Percentiles rank a stretch among this genome's conserved stretches.
These are phyloP conservation scores for Camelina sativa DNA, from an alignment of 345 rosid species.

Conservation along the genomic window DNA sequence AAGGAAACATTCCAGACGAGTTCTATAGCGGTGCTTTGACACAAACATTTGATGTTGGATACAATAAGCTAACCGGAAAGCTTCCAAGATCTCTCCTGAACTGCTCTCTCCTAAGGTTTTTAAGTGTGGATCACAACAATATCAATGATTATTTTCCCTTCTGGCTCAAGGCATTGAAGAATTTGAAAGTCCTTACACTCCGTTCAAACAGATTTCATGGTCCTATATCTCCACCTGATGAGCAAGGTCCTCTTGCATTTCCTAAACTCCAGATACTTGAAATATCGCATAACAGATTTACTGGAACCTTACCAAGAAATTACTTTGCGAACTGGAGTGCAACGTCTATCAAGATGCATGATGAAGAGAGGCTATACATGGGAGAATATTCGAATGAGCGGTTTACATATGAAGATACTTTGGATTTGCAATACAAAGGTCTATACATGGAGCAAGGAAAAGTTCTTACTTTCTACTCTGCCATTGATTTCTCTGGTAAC, in stretches of 20 bases:
- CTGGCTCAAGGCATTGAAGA: slow-evolving; percentile 40
- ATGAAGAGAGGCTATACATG: slow-evolving; percentile 40
- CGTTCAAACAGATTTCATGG: slow-evolving; percentile 36
- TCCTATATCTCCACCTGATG: slow-evolving; percentile 24
- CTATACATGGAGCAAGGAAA: slow-evolving; percentile 44
- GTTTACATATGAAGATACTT: slow-evolving; percentile 16
- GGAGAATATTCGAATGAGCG: slow-evolving; percentile 25
- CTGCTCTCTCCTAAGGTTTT: slow-evolving; percentile 13
- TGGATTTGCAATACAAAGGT: slow-evolving; percentile 44
- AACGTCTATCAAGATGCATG: slow-evolving; percentile 12
- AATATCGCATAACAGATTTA: slow-evolving; percentile 30
- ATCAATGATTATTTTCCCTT: slow-evolving; percentile 29
- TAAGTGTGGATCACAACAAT: slow-evolving; percentile 25
- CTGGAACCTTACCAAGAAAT: slow-evolving; percentile 24
- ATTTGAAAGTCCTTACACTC: slow-evolving; percentile 31
- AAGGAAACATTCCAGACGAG: slow-evolving; percentile 34
- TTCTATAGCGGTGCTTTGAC: slow-evolving; percentile 16
- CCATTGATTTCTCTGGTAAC: slow-evolving; percentile 45
- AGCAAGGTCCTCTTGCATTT: slow-evolving; percentile 29
- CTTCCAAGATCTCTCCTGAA: slow-evolving; percentile 35
- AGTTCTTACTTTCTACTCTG: slow-evolving; percentile 26
- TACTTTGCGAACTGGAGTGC: slow-evolving; percentile 39
- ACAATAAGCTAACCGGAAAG: slow-evolving; percentile 32
- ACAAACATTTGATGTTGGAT: slow-evolving; percentile 33
- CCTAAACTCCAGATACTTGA: slow-evolving; percentile 32